These are phyloP conservation scores for Gyromitra esculenta DNA, from an alignment of 2,329 filamentous ascomycete species.

Conservation along the genomic window DNA sequence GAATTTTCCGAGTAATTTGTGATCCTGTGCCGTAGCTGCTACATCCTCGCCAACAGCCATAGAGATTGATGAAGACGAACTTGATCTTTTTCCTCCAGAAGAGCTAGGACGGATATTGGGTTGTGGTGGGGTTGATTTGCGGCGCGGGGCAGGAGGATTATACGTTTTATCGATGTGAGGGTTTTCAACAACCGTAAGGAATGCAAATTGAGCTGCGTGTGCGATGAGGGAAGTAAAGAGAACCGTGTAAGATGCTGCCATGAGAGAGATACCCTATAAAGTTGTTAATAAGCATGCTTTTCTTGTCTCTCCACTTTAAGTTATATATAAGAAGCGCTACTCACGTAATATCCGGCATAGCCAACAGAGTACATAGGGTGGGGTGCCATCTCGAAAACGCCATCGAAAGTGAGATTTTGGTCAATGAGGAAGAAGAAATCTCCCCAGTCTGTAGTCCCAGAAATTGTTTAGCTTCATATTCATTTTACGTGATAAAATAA, in stretches of 20 bases:
- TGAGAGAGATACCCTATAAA: slow-evolving; percentile 81
- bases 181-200: slow-evolving; percentile 90
- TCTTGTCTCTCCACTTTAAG: neutral
- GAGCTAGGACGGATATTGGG: slow-evolving; percentile 37
- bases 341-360: slow-evolving; percentile 88
- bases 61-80: slow-evolving; percentile 36
- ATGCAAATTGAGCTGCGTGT: slow-evolving; percentile 92
- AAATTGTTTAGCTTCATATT: slow-evolving; percentile 36
- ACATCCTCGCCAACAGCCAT: slow-evolving; percentile 59
- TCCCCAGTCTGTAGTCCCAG: slow-evolving; percentile 74
- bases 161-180: slow-evolving; percentile 98
- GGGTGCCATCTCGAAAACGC: slow-evolving; percentile 98
- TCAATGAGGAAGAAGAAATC: slow-evolving; percentile 99
- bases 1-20: slow-evolving; percentile 88
- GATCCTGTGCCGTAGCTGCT: slow-evolving; percentile 60
- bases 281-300: slow-evolving; percentile 4
- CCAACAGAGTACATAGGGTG: slow-evolving; percentile 99
- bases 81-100: slow-evolving; percentile 51
- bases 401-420: slow-evolving; percentile 96
- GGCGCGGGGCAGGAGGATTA: slow-evolving; percentile 82
- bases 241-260: slow-evolving; percentile 97
- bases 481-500: slow-evolving; percentile 4
- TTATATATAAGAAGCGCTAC: slow-evolving; percentile 19
- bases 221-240: slow-evolving; percentile 96
- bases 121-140: slow-evolving; percentile 63